Base-by-base conservation (phyloP, 176 grass and related monocot genomes). In the Rhynchospora pubera region DNA sequence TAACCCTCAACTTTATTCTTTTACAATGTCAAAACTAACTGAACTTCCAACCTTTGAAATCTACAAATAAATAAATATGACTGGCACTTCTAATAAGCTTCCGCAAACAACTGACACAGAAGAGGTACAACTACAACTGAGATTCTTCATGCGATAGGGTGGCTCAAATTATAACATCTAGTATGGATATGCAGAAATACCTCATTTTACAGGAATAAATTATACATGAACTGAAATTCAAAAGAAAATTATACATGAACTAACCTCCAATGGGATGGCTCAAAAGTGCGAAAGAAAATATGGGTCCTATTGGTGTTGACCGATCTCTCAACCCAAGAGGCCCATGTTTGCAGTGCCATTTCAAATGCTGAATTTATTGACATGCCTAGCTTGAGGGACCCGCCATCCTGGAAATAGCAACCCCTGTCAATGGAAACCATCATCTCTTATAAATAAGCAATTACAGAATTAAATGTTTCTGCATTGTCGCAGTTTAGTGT, bases 191-290 rank as follows among this genome's bases (percentile, higher is more conserved):
- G 50, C 0, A 50, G 65, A 68, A 46, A 42, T 73, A 22, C 23
- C 65, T 9, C 42, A 84, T 19, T 50, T 10, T 26, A n/a, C 13
- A 84, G 34, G 57, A 71, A 22, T 52, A 78, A 76, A 60, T 21
- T 85, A 66, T 18, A 87, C 10, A 9, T n/a, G n/a, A n/a, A n/a
- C n/a, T n/a, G n/a, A n/a, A n/a, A n/a, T n/a, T n/a, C n/a, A n/a
- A n/a, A n/a, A n/a, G n/a, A n/a, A n/a, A n/a, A n/a, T n/a, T n/a
- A n/a, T n/a, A n/a, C 10, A 9, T n/a, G 2, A 30, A 62, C 84
- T 18, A 55, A 98, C 96, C 96, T 95, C 96, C 96, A 98, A 84
- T 98, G 96, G 46, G 96, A 98, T 18, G 96, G 96, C 78, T 98
- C 92, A 30, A 91, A 98, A 63, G 96, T 98, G 11, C 92, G 89